Evolutionary conservation across 345 rosid species (phyloP).

Genomic region (Melaleuca alternifolia): DNA sequence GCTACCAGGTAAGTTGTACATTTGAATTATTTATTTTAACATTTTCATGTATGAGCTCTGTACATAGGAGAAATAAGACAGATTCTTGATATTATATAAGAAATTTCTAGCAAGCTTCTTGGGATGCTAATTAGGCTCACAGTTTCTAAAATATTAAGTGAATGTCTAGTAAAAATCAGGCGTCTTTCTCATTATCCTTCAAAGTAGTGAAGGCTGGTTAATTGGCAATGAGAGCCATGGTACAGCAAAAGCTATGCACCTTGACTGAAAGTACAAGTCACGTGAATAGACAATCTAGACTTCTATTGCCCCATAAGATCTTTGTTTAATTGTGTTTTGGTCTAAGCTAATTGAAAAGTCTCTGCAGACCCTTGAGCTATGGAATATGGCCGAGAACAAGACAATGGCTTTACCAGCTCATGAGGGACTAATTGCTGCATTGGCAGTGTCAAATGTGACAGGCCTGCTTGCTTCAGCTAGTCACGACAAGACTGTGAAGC

Average conservation of each 20-base stretch:
- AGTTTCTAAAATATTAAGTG: neutral
- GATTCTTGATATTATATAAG: neutral
- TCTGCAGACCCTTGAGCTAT: constrained; percentile 81
- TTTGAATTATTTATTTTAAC: neutral
- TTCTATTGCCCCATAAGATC: neutral
- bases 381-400: constrained; percentile 87
- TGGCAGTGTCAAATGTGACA: constrained; percentile 62
- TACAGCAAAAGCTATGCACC: neutral
- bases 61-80: neutral
- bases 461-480: constrained; percentile 94
- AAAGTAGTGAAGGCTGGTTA: neutral
- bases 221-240: neutral
- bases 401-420: constrained; percentile 73
- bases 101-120: neutral
- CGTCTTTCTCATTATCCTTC: neutral
- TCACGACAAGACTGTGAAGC: constrained; percentile 81
- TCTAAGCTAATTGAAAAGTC: neutral
- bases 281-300: neutral
- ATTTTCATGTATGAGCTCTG: neutral
- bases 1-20: constrained; percentile 62
- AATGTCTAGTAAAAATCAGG: neutral
- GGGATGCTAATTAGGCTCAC: neutral
- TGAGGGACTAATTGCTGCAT: constrained; percentile 62
- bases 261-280: neutral
- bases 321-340: neutral